Conservation (phyloP, 2,329 filamentous ascomycete genomes). For the Diplodia corticola region DNA sequence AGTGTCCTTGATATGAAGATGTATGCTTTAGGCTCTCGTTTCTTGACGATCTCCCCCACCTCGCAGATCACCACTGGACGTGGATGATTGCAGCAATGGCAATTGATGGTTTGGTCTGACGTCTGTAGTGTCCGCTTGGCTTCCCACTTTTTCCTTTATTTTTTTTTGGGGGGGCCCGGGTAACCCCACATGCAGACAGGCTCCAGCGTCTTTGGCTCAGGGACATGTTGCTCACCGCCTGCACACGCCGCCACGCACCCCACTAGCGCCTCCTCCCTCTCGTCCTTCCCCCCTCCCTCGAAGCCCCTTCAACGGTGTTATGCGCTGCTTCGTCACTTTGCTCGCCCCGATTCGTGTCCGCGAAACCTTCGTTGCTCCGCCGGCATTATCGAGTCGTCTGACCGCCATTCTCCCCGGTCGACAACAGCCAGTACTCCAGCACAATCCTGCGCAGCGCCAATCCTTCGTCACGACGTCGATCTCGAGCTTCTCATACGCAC, state of each 20-base stretch:
- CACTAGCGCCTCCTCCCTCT: neutral
- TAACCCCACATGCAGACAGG: neutral
- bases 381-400: neutral
- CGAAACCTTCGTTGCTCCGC: neutral
- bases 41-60: neutral
- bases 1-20: neutral
- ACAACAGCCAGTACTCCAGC: neutral
- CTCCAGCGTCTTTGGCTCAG: neutral
- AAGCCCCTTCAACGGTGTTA: neutral
- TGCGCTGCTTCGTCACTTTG: neutral
- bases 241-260: neutral
- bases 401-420: neutral
- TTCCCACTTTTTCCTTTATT: neutral
- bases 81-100: neutral
- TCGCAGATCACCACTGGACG: no score
- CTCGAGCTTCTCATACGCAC: neutral
- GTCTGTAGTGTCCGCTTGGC: neutral
- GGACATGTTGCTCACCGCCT: conserved; percentile 14
- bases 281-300: neutral
- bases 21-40: neutral
- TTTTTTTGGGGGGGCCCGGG: neutral
- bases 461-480: neutral
- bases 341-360: neutral
- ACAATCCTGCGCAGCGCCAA: neutral
- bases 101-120: neutral